phyloP scores from a whole-genome alignment of 2,329 filamentous ascomycete species.

The Pseudogymnoascus pannorum region DNA sequence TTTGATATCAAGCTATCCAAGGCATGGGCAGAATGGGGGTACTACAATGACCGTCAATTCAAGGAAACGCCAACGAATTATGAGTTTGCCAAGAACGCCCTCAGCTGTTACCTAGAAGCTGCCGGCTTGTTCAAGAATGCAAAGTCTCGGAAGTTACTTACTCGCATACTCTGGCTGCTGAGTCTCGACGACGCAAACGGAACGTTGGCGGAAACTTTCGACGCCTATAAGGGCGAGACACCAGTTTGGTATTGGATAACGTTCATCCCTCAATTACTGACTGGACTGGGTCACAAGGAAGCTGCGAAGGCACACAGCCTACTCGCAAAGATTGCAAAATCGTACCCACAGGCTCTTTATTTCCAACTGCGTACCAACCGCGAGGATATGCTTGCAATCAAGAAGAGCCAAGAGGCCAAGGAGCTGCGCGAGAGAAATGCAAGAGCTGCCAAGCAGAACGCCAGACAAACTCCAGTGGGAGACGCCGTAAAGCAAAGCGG shows the following conservation, averaged over 20 bases:
- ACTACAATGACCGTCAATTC: slow-evolving; percentile 95
- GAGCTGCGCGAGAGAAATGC: slow-evolving; percentile 40
- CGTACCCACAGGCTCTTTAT: slow-evolving; percentile 91
- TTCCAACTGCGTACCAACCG: slow-evolving; percentile 89
- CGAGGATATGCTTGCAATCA: slow-evolving; percentile 88
- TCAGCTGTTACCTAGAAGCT: slow-evolving; percentile 94
- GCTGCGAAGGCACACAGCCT: slow-evolving; percentile 80
- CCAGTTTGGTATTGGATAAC: slow-evolving; percentile 99
- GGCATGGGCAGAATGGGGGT: slow-evolving; percentile 98
- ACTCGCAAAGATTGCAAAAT: slow-evolving; percentile 87
- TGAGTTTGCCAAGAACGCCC: slow-evolving; percentile 77
- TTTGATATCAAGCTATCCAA: slow-evolving; percentile 94
- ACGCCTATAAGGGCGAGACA: slow-evolving; percentile 94
- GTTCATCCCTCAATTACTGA: slow-evolving; percentile 93
- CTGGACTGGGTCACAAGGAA: slow-evolving; percentile 85
- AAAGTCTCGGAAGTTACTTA: slow-evolving; percentile 89
- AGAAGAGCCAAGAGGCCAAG: slow-evolving; percentile 77
- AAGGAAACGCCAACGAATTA: slow-evolving; percentile 81
- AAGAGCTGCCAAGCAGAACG: slow-evolving; percentile 34
- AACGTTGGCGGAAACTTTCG: slow-evolving; percentile 76
- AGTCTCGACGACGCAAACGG: slow-evolving; percentile 87
- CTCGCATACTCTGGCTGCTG: slow-evolving; percentile 88
- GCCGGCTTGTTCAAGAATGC: slow-evolving; percentile 95
- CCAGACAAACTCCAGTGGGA: slow-evolving; percentile 14
- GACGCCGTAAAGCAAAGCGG: slow-evolving; percentile 25